Evolutionary conservation across 305 asterid genomes (phyloP).

Genomic region (Solanum hybrid): DNA sequence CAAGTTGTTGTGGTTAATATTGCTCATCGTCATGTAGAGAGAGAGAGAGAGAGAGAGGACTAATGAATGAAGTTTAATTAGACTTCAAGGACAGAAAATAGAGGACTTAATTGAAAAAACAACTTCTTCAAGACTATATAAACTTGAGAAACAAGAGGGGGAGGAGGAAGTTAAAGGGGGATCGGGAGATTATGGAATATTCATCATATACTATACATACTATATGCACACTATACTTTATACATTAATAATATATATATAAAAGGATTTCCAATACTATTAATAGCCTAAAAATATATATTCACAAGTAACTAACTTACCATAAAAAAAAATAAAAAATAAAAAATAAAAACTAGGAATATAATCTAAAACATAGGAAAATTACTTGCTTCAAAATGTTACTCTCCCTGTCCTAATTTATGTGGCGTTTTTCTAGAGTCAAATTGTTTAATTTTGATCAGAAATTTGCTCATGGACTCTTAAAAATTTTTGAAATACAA

Average conservation of each 20-base stretch:
- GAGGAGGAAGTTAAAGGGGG: neutral
- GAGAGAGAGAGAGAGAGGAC: neutral
- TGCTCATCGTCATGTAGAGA: slow-evolving; percentile 30
- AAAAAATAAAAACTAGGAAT: neutral
- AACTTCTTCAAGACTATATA: slow-evolving; percentile 14
- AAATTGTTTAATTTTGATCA: no score
- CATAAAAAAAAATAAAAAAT: neutral
- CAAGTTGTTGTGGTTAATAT: slow-evolving; percentile 12
- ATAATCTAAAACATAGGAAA: neutral
- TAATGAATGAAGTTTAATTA: neutral
- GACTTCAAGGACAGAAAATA: slow-evolving; percentile 4
- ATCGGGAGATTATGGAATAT: neutral
- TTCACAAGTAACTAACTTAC: neutral
- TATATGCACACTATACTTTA: no score
- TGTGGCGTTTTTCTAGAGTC: neutral
- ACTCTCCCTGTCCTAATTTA: neutral
- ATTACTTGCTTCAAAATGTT: neutral
- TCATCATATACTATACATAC: neutral
- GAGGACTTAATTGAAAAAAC: neutral
- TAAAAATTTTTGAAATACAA: neutral
- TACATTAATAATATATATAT: no score
- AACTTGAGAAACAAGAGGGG: neutral
- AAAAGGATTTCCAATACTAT: neutral
- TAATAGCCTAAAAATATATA: no score
- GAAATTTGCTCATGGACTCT: neutral